Base-by-base conservation (phyloP, 257 asterid species). In the Fraxinus excelsior region DNA sequence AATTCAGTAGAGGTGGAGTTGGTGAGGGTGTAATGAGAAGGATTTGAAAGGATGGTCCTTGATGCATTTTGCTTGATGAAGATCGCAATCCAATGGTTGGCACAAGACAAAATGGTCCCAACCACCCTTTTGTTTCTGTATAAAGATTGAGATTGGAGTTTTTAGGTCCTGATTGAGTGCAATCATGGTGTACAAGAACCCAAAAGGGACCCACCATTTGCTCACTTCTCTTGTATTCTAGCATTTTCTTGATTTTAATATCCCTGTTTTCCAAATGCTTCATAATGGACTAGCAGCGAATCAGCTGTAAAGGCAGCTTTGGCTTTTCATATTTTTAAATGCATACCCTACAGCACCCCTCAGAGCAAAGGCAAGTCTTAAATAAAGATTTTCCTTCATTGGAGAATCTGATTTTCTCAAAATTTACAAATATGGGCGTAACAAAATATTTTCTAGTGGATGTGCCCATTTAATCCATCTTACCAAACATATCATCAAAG, bases 1-100 rank as follows among this genome's bases (percentile, higher is more conserved):
- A 40, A 44, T 32, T 23, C 62, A 56, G 0, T 3, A 73, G 84
- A 77, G 84, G 82, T 65, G 81, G 75, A 66, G 85, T 82, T 60
- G 87, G 84, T 83, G 79, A 70, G 67, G 60, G 46, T 35, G 70
- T 76, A 69, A 78, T 83, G 85, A 74, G 70, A 75, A 26, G 66
- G 37, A 72, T 37, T 78, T 51, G 68, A 42, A 60, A 60, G 23
- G 18, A 12, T 62, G 78, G 79, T 71, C 37, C 51, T 75, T 14
- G 11, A 26, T 5, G 76, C 46, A 76, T 72, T 42, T 42, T 71
- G n/a, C 34, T 26, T 25, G 11, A 28, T 23, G 18, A 19, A 3
- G 12, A 29, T 4, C 13, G 19, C 76, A 73, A 78, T 70, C 25
- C 26, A 67, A 7, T 23, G 31, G 60, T 70, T 70, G 76, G 32